Percentiles rank a stretch among this genome's conserved stretches.
Conservation (phyloP, 176 grass and related monocot species). For the Rhipidocladum racemiflorum region DNA sequence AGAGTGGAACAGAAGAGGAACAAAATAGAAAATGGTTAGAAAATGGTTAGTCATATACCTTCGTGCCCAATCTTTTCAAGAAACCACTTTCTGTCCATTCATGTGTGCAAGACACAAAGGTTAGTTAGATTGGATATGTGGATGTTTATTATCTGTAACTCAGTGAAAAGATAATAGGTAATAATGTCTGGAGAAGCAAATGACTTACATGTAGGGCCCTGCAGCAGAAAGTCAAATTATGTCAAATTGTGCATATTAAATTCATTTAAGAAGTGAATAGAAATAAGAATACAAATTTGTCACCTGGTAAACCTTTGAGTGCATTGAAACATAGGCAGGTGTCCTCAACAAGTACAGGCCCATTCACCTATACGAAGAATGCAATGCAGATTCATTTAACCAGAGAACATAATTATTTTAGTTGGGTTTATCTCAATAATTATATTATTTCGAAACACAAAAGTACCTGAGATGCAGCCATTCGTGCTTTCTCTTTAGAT, state of each 20-base stretch:
- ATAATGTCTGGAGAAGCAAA: slow-evolving; percentile 2
- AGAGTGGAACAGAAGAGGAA: neutral
- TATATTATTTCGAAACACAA: neutral
- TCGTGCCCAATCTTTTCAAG: slow-evolving; percentile 87
- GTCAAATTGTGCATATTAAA: slow-evolving; percentile 29
- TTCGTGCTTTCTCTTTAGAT: slow-evolving; percentile 91
- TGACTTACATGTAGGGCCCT: slow-evolving; percentile 96
- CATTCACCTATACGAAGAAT: slow-evolving; percentile 61
- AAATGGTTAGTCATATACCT: slow-evolving; percentile 47
- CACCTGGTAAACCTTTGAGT: slow-evolving; percentile 90
- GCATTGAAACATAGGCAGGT: slow-evolving; percentile 98
- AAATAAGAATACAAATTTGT: slow-evolving; percentile 26
- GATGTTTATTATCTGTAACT: slow-evolving; percentile 18
- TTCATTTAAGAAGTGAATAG: slow-evolving; percentile 15
- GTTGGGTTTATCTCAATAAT: neutral
- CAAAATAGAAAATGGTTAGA: neutral
- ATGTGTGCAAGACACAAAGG: slow-evolving; percentile 16
- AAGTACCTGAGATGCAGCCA: slow-evolving; percentile 76
- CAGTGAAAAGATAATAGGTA: neutral
- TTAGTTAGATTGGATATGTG: slow-evolving; percentile 28
- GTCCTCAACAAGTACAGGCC: slow-evolving; percentile 92
- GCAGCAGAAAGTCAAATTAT: slow-evolving; percentile 38
- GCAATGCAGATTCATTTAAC: slow-evolving; percentile 16
- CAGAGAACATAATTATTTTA: neutral
- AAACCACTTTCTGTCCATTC: slow-evolving; percentile 89